phyloP scores from a whole-genome alignment of 1,284 basidiomycete species.

The Trametes versicolor region DNA sequence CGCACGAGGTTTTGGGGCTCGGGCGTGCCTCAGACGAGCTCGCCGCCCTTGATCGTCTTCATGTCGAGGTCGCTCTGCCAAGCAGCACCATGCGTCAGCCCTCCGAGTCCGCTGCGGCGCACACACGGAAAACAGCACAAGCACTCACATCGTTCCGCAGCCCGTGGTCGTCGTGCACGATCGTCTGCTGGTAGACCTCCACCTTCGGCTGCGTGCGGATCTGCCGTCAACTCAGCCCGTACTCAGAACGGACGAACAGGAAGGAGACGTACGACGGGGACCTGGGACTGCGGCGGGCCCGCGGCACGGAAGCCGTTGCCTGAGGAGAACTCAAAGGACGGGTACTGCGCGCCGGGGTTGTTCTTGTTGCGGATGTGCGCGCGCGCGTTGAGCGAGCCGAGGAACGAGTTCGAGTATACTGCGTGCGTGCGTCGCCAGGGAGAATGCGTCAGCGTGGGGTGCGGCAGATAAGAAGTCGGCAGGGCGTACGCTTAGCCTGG shows the following conservation, averaged over 20 bases:
- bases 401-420: constrained; percentile 26
- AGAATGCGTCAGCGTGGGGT: neutral
- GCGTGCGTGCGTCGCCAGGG: neutral
- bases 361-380: constrained; percentile 19
- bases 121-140: neutral
- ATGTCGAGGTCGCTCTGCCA: constrained; percentile 15
- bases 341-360: constrained; percentile 12
- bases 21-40: constrained; percentile 12
- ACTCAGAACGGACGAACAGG: neutral
- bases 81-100: neutral
- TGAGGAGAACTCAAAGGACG: constrained; percentile 16
- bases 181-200: constrained; percentile 20
- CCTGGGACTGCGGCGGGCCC: neutral
- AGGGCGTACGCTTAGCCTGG: constrained; percentile 18
- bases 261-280: constrained; percentile 7
- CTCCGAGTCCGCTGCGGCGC: neutral
- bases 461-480: neutral
- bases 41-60: constrained; percentile 15
- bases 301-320: constrained; percentile 10
- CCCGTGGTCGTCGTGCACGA: constrained; percentile 18
- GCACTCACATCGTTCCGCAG: constrained; percentile 2
- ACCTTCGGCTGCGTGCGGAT: constrained; percentile 17
- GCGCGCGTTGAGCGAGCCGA: constrained; percentile 23
- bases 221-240: neutral
- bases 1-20: neutral